Evolutionary conservation across 2,329 filamentous ascomycete species (phyloP), one percentile per base, ranked within the genome.

Genomic region (Fusarium virguliforme): DNA sequence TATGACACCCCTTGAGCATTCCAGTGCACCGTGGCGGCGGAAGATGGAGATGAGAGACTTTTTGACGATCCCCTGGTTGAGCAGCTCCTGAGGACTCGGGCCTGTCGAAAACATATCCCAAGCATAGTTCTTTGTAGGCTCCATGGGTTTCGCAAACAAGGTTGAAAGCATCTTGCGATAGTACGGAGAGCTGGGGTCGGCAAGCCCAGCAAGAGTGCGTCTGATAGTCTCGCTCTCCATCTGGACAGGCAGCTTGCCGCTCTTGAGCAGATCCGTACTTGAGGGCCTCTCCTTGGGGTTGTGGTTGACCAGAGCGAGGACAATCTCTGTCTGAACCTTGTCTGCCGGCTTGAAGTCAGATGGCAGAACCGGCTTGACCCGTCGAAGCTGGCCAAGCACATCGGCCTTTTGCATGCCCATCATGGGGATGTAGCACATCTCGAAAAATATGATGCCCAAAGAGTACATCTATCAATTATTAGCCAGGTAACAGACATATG

Each of bases 391-490:
- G 58, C 91, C 87, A 30, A 98, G 85, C 4, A 90, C 87, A 57
- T 86, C 81, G 2, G 87, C 88, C 68, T 90, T 86, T 74, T 91
- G 87, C 88, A 91, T 91, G 5, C 89, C 89, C 78, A 91, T 85
- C 81, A 91, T 88, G 0, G 89, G 85, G 35, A 85, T 81, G 71
- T 91, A 95, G 76, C 93, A 97, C 96, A 99, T 99, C 81, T 99
- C 96, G 74, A 98, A 98, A 82, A 99, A 97, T 63, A 99, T 98
- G 70, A 99, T 93, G 0, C 96, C 96, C 43, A 99, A 86, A 0
- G 95, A 98, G 79, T 96, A 99, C 95, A 99, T 98, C 87, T 90
- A 62, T 0, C 0, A 8, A n/a, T 57, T 76, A 71, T 73, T 60
- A 66, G 53, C 22, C 32, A 7, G 56, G 8, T 4, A 15, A 37